A percentile compares a stretch with the other conserved stretches of the same genome.
These are phyloP conservation scores for Anisodus acutangulus DNA, from an alignment of 257 asterid genomes.

Conservation along the genomic window DNA sequence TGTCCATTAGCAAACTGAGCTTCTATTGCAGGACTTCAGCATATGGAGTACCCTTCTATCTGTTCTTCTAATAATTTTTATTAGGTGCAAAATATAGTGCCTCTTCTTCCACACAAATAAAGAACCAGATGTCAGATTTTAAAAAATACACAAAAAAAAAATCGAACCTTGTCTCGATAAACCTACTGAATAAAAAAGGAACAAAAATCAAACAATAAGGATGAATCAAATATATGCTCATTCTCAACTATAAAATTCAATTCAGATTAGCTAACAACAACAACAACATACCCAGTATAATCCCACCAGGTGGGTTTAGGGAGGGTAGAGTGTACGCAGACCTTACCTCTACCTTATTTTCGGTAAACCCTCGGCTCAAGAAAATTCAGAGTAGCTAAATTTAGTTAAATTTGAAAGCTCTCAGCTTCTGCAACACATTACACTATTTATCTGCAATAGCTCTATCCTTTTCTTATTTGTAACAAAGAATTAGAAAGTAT, in stretches of 20 bases:
- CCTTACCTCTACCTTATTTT: no score
- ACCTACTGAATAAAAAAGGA: neutral
- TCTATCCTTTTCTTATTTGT: neutral
- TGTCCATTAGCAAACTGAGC: slow-evolving; percentile 21
- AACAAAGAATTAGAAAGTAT: neutral
- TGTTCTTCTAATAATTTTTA: no score
- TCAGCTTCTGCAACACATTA: neutral
- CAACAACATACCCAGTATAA: no score
- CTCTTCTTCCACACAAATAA: neutral
- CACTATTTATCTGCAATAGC: neutral
- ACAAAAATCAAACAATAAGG: no score
- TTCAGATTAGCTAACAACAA: no score
- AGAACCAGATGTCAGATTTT: neutral
- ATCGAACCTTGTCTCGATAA: neutral
- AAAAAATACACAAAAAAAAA: no score
- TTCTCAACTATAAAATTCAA: neutral
- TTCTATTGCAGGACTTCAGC: neutral
- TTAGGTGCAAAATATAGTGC: neutral
- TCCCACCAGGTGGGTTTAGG: no score
- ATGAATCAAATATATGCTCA: neutral
- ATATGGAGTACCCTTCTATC: no score
- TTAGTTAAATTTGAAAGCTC: neutral
- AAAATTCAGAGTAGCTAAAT: no score
- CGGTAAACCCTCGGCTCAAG: no score
- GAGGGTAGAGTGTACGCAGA: no score